Evolutionary conservation across 129 eudicot genomes (phyloP).

Genomic region (Kitagawia praeruptora): DNA sequence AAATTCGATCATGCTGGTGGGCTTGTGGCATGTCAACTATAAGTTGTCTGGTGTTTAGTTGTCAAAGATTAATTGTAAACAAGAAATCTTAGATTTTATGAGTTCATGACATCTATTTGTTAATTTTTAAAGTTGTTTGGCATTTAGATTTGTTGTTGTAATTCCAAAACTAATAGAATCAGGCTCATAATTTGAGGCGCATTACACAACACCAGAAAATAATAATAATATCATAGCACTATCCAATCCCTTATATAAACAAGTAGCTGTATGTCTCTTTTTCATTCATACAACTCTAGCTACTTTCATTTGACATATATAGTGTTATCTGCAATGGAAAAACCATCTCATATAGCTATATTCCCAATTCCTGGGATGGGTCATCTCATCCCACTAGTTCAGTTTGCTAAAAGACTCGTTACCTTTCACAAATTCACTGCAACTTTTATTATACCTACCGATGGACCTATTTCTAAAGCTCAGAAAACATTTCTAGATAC

Average conservation of each 20-base stretch:
- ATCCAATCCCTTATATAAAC: not conserved
- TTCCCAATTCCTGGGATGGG: slow-evolving; percentile 29
- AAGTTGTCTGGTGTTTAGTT: too few relatives aligned
- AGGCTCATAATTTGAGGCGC: not conserved
- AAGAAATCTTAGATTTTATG: too few relatives aligned
- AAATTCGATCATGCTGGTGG: too few relatives aligned
- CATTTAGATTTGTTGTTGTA: too few relatives aligned
- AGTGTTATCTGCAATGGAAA: not conserved
- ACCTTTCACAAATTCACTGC: slow-evolving; percentile 9
- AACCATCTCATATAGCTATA: slow-evolving; percentile 17
- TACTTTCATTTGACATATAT: not conserved
- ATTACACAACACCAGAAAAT: not conserved
- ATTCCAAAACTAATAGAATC: too few relatives aligned
- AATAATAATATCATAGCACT: not conserved
- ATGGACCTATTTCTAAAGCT: slow-evolving; percentile 33
- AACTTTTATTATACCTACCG: slow-evolving; percentile 45
- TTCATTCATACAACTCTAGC: not conserved
- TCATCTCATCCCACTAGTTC: slow-evolving; percentile 23
- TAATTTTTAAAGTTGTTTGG: too few relatives aligned
- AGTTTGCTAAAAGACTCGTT: slow-evolving; percentile 18
- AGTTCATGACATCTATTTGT: too few relatives aligned
- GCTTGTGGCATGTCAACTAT: too few relatives aligned
- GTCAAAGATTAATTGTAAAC: too few relatives aligned
- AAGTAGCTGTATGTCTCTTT: not conserved
- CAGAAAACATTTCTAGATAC: slow-evolving; percentile 34